These are phyloP conservation scores for Iberis amara DNA, from an alignment of 441 rosid genomes.

Conservation along the genomic window DNA sequence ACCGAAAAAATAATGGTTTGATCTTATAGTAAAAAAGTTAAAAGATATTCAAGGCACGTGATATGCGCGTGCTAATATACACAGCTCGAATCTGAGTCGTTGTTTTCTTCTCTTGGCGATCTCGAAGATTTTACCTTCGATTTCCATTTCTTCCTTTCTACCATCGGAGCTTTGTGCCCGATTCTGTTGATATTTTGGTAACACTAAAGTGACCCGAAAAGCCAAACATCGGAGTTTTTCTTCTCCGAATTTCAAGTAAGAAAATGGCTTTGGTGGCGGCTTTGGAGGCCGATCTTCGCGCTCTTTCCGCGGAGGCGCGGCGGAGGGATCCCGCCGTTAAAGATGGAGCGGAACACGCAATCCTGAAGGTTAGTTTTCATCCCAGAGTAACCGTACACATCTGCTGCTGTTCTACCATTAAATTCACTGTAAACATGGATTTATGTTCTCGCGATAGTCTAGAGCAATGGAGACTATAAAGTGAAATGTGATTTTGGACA, in stretches of 20 bases:
- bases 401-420: too few relatives aligned
- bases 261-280: slow-evolving; percentile 94
- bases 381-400: neutral
- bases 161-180: slow-evolving; percentile 26
- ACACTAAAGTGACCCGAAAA: slow-evolving; percentile 10
- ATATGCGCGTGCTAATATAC: slow-evolving; percentile 23
- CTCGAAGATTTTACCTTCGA: slow-evolving; percentile 14
- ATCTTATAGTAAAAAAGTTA: too few relatives aligned
- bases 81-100: slow-evolving; percentile 26
- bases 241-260: slow-evolving; percentile 11
- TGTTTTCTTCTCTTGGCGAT: neutral
- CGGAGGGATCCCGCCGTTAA: slow-evolving; percentile 85
- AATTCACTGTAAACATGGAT: slow-evolving; percentile 18
- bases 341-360: slow-evolving; percentile 95
- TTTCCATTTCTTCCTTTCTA: slow-evolving; percentile 11
- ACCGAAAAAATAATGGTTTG: too few relatives aligned
- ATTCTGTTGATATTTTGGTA: neutral
- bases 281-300: slow-evolving; percentile 93
- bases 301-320: slow-evolving; percentile 94
- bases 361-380: slow-evolving; percentile 53
- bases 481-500: neutral
- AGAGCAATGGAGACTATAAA: neutral
- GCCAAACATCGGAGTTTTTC: slow-evolving; percentile 18
- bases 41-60: slow-evolving; percentile 27
- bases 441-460: too few relatives aligned